Conservation (phyloP, 2,329 filamentous ascomycete species). For the Fusarium irregulare region DNA sequence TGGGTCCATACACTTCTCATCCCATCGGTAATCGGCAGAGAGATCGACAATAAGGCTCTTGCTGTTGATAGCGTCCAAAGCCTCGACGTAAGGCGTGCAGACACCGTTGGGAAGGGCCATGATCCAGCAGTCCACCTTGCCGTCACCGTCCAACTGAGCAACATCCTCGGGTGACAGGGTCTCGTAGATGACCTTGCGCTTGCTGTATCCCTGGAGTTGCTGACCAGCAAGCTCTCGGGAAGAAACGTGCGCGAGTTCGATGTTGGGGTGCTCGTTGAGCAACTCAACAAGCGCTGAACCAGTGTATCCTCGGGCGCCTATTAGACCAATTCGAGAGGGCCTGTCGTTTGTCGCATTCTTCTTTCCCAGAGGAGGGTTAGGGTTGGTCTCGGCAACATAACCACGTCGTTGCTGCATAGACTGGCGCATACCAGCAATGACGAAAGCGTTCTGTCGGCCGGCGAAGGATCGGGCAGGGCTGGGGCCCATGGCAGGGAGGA, state of each 20-base stretch:
- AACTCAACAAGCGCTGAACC: conserved; percentile 90
- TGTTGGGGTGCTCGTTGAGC: conserved; percentile 86
- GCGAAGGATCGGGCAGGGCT: conserved; percentile 4
- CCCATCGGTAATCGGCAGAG: conserved; percentile 90
- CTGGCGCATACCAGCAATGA: conserved; percentile 1
- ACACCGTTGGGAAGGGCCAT: conserved; percentile 97
- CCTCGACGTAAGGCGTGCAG: conserved; percentile 93
- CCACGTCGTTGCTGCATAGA: conserved; percentile 4
- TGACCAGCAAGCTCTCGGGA: conserved; percentile 92
- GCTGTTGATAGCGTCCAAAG: conserved; percentile 72
- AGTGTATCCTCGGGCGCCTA: conserved; percentile 93
- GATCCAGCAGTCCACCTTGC: conserved; percentile 94
- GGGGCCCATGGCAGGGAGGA: conserved; percentile 9
- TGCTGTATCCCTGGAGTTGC: conserved; percentile 88
- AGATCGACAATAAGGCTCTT: conserved; percentile 89
- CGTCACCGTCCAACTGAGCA: conserved; percentile 79
- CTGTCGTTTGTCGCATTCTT: conserved; percentile 87
- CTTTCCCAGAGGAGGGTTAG: conserved; percentile 88
- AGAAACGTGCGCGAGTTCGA: conserved; percentile 91
- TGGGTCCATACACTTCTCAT: conserved; percentile 4
- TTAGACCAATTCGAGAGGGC: conserved; percentile 84
- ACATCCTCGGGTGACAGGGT: conserved; percentile 90
- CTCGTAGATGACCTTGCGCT: conserved; percentile 92
- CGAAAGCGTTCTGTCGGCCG: conserved; percentile 8
- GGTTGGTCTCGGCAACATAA: conserved; percentile 58